These are phyloP conservation scores for Marasmius tenuissimus DNA, from an alignment of 1,284 basidiomycete genomes.

Conservation along the genomic window DNA sequence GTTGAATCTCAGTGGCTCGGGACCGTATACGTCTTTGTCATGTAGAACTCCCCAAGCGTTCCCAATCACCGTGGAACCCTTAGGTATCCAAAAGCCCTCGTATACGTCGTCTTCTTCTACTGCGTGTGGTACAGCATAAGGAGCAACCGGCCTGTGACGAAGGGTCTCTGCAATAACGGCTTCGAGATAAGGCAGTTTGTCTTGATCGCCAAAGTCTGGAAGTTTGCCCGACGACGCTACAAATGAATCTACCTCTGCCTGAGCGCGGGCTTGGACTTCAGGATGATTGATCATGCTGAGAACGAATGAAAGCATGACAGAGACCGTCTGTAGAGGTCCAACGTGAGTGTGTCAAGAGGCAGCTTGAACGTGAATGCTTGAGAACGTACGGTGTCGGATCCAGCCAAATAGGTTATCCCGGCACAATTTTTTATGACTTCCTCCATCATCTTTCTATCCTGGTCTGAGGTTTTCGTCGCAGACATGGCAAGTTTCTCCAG, in stretches of 20 bases:
- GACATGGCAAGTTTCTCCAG: not conserved
- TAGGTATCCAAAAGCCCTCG: not conserved
- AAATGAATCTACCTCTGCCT: not conserved
- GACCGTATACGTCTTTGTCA: conserved; percentile 43
- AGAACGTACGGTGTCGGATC: not conserved
- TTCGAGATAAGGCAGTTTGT: not conserved
- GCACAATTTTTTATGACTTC: not conserved
- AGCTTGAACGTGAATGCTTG: not conserved
- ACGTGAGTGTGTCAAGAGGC: not conserved
- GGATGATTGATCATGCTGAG: not conserved
- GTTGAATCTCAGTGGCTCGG: conserved; percentile 19
- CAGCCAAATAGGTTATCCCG: not conserved
- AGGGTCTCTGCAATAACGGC: not conserved
- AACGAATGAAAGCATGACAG: not conserved
- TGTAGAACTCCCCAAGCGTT: conserved; percentile 19
- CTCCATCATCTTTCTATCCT: not conserved
- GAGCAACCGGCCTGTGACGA: not conserved
- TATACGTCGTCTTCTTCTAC: not conserved
- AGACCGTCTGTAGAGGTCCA: not conserved
- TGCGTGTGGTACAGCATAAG: not conserved
- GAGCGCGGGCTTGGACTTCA: not conserved
- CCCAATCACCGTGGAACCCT: not conserved
- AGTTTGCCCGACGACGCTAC: not conserved
- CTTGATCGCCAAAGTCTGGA: not conserved
- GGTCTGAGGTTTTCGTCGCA: not conserved